Base-by-base conservation (phyloP, 108 stramenopile species). In the Skeletonema costatum region DNA sequence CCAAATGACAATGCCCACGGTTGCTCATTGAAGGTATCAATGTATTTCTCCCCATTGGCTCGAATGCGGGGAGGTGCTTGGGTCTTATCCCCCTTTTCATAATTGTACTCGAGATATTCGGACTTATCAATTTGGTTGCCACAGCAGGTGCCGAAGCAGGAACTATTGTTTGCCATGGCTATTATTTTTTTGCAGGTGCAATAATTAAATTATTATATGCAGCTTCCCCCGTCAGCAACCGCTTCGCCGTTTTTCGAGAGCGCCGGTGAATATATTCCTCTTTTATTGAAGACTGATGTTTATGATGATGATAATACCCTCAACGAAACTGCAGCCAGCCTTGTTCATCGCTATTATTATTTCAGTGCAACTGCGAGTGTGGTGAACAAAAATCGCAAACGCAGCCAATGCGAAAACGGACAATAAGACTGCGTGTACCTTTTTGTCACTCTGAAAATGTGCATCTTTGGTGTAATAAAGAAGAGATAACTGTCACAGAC, bases 1-100 rank as follows among this genome's bases (percentile, higher is more conserved):
- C 84, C 84, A 32, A 81, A 72, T 25, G 84, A 77, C 60, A 76
- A 85, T 1, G 66, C 32, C 80, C 80, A 85, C 17, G 80, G 75
- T 48, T 73, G 51, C 17, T 80, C 84, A 60, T 85, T 85, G 76
- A 66, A 67, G 3, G 75, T 66, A 36, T 85, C 84, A 53, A 85
- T 75, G 80, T 85, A 85, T 41, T 75, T 21, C 68, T 84, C 83
- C 14, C 78, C 78, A 33, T 75, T 33, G 17, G 75, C 46, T 30
- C 82, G 77, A 63, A 83, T 78, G 48, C 82, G 77, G 41, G 82
- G 82, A 1, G 78, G 51, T 0, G 79, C 33, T 51, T 79, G 78
- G n/a, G 19, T 8, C 21, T 39, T 35, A 2, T 32, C 59, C 14
- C 38, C 73, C 29, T 39, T 39, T 50, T 29, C 29, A 32, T 61